Evolutionary conservation across 257 asterid species (phyloP).

Genomic region (Striga asiatica): DNA sequence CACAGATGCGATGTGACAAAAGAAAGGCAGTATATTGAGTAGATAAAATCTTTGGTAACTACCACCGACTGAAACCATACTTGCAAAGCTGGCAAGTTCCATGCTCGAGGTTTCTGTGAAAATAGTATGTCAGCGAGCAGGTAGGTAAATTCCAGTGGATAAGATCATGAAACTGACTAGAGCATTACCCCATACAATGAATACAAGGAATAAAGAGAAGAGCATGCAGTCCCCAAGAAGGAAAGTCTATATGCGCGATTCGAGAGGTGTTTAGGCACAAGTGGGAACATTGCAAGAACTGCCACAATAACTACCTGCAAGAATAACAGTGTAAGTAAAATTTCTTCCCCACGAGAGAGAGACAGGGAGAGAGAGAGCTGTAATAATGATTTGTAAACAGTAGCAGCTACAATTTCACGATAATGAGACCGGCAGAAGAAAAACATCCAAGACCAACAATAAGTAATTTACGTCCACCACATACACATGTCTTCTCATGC

Average conservation of each 20-base stretch:
- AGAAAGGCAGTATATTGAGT: slow-evolving; percentile 68
- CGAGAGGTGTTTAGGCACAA: slow-evolving; percentile 63
- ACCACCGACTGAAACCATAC: slow-evolving; percentile 76
- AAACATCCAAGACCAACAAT: neutral
- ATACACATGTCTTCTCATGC: no score
- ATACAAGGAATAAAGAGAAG: slow-evolving; percentile 68
- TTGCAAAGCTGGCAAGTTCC: slow-evolving; percentile 87
- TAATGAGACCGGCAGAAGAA: neutral
- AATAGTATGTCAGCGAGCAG: slow-evolving; percentile 14
- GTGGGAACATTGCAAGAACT: slow-evolving; percentile 67
- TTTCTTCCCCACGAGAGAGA: neutral
- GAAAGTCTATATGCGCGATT: slow-evolving; percentile 71
- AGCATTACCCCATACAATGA: slow-evolving; percentile 75
- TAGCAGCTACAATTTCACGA: slow-evolving; percentile 5
- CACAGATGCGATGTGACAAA: slow-evolving; percentile 64
- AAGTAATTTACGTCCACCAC: neutral
- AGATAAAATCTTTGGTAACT: slow-evolving; percentile 75
- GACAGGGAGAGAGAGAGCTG: no score
- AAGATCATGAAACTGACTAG: slow-evolving; percentile 5
- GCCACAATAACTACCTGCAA: slow-evolving; percentile 70
- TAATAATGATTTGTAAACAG: neutral
- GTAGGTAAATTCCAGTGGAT: slow-evolving; percentile 4
- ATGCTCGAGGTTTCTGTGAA: slow-evolving; percentile 86
- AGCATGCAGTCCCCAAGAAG: slow-evolving; percentile 70
- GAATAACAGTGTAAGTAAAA: neutral